Percentiles rank a stretch among this genome's conserved stretches.
Conservation (phyloP, 2,329 filamentous ascomycete species). For the Aspergillus fumigatiaffinis region DNA sequence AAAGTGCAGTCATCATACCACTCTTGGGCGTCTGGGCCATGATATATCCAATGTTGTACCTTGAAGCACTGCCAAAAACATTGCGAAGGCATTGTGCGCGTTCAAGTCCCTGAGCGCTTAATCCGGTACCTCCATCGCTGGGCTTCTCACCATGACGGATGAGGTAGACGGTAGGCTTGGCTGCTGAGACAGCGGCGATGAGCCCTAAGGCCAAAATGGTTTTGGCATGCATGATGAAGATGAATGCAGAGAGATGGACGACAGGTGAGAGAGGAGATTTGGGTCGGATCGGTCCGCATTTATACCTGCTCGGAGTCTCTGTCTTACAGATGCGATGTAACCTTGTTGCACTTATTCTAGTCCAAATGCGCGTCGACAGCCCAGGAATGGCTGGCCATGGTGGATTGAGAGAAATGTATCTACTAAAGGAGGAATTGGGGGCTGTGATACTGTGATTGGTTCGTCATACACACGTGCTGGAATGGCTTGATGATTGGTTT, state of each 20-base stretch:
- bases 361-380: neutral
- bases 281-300: neutral
- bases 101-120: constrained; percentile 50
- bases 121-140: constrained; percentile 43
- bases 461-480: neutral
- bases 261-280: neutral
- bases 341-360: neutral
- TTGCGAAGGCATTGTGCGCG: constrained; percentile 57
- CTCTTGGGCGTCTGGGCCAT: constrained; percentile 54
- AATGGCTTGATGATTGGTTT: neutral
- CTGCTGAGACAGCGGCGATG: constrained; percentile 14
- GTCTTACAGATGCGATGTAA: neutral
- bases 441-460: neutral
- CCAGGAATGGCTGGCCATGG: neutral
- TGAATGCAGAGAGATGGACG: neutral
- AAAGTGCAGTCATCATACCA: constrained; percentile 14
- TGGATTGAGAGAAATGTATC: neutral
- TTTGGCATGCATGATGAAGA: constrained; percentile 4
- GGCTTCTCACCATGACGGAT: constrained; percentile 65
- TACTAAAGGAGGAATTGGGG: neutral
- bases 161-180: constrained; percentile 54
- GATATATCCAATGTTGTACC: constrained; percentile 56
- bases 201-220: constrained; percentile 5
- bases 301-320: neutral
- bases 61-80: constrained; percentile 52